Percentiles rank a stretch among this genome's conserved stretches.
Evolutionary conservation across 1,139 yeast genomes (phyloP).

Genomic region (Geotrichum restrictum): DNA sequence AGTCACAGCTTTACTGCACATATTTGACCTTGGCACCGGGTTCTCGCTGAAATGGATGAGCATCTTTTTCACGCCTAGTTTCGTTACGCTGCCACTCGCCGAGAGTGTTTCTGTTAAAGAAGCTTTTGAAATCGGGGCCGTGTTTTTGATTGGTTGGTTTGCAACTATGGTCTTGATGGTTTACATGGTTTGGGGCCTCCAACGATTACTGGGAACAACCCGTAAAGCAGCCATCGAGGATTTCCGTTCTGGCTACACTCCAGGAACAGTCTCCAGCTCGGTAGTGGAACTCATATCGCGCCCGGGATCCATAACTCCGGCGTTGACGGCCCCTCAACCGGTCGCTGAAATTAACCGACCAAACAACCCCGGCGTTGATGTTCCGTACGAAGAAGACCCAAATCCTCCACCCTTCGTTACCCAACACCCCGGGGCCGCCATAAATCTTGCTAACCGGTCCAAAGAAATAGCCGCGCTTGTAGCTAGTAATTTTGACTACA

Average conservation of each 20-base stretch:
- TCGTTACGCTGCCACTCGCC: conserved; percentile 65
- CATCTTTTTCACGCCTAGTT: conserved; percentile 72
- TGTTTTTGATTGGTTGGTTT: conserved; percentile 62
- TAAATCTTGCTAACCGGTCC: conserved; percentile 14
- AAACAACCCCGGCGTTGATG: conserved; percentile 28
- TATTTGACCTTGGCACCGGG: conserved; percentile 62
- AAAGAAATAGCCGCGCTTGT: conserved; percentile 42
- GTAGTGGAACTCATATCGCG: conserved; percentile 9
- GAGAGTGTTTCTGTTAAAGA: conserved; percentile 61
- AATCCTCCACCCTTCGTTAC: background rate
- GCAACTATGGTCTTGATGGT: conserved; percentile 50
- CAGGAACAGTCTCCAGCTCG: background rate
- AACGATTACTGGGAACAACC: conserved; percentile 38
- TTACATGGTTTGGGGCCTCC: conserved; percentile 45
- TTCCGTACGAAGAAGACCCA: conserved; percentile 10
- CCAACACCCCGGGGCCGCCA: background rate
- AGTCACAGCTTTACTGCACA: conserved; percentile 44
- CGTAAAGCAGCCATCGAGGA: conserved; percentile 28
- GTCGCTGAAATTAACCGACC: conserved; percentile 24
- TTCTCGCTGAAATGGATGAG: conserved; percentile 75
- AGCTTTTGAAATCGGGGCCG: conserved; percentile 69
- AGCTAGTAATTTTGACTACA: conserved; percentile 53
- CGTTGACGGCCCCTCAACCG: conserved; percentile 14
- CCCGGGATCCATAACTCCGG: background rate
- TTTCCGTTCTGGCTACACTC: background rate